These are phyloP conservation scores for Rhodomyrtus tomentosa DNA, from an alignment of 345 rosid genomes.

Conservation along the genomic window DNA sequence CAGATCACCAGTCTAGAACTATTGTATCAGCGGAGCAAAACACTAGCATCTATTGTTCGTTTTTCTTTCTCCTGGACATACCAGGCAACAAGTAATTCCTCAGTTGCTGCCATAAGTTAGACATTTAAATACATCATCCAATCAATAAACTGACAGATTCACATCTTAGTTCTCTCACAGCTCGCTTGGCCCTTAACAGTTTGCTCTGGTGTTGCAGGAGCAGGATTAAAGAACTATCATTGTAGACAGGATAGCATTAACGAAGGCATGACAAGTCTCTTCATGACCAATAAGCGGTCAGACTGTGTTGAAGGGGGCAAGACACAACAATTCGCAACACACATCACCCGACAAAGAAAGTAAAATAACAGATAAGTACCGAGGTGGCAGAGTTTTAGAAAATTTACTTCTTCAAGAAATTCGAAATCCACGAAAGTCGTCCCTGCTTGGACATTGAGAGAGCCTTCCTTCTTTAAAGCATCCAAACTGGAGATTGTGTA, in stretches of 20 bases:
- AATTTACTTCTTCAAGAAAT: constrained; percentile 70
- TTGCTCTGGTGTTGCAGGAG: not conserved
- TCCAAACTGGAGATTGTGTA: constrained; percentile 69
- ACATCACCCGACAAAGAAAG: not conserved
- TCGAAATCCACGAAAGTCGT: constrained; percentile 84
- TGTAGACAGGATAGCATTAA: not conserved
- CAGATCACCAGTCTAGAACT: not conserved
- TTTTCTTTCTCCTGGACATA: not conserved
- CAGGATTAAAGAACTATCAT: not conserved
- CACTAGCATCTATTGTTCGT: not conserved
- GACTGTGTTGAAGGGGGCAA: not conserved
- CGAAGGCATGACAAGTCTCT: not conserved
- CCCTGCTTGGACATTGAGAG: constrained; percentile 90
- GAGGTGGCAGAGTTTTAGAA: not conserved
- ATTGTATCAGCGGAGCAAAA: not conserved
- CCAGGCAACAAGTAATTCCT: not conserved
- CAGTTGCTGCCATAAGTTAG: not conserved
- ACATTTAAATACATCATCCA: not conserved
- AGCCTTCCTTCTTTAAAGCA: constrained; percentile 80
- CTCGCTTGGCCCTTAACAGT: not conserved
- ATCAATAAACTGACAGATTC: not conserved
- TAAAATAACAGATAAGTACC: not conserved
- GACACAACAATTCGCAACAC: not conserved
- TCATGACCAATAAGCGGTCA: not conserved
- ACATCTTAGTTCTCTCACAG: not conserved